Evolutionary conservation across 441 rosid genomes (phyloP).

Genomic region (Cnidoscolus chayamansa): DNA sequence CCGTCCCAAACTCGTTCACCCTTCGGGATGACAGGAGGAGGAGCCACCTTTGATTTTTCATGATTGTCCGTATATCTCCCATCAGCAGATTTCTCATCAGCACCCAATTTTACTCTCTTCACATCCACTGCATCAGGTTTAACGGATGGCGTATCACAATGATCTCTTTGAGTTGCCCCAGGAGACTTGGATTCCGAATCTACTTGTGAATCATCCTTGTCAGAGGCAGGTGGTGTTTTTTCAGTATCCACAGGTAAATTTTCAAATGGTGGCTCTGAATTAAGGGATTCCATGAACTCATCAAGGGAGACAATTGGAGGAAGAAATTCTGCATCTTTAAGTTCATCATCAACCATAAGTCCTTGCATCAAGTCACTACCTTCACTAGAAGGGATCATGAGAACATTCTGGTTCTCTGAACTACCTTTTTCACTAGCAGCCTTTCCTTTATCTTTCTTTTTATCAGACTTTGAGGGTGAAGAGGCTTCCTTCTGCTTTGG

Average conservation of each 20-base stretch:
- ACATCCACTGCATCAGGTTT: conserved; percentile 33
- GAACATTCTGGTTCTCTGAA: conserved; percentile 30
- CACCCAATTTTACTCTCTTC: conserved; percentile 22
- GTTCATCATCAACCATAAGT: conserved; percentile 65
- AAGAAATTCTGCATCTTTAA: conserved; percentile 72
- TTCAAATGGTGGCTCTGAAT: conserved; percentile 77
- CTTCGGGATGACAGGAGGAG: conserved; percentile 26
- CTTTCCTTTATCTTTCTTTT: conserved; percentile 34
- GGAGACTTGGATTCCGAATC: conserved; percentile 35
- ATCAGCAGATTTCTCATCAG: conserved; percentile 29
- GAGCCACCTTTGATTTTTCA: conserved; percentile 28
- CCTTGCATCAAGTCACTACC: conserved; percentile 52
- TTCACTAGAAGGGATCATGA: conserved; percentile 61
- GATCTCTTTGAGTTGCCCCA: conserved; percentile 33
- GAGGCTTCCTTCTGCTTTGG: conserved; percentile 29
- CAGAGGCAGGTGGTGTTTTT: conserved; percentile 30
- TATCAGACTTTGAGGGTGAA: conserved; percentile 22
- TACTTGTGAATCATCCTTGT: conserved; percentile 42
- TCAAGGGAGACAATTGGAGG: conserved; percentile 89
- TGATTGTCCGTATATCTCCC: conserved; percentile 23
- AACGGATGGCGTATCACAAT: conserved; percentile 27
- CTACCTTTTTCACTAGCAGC: conserved; percentile 33
- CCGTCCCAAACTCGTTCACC: conserved; percentile 80
- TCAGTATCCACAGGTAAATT: conserved; percentile 47
- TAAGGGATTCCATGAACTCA: conserved; percentile 74